Evolutionary conservation across 139 green algal species (phyloP).

Genomic region (Axilococcus clingmanii): DNA sequence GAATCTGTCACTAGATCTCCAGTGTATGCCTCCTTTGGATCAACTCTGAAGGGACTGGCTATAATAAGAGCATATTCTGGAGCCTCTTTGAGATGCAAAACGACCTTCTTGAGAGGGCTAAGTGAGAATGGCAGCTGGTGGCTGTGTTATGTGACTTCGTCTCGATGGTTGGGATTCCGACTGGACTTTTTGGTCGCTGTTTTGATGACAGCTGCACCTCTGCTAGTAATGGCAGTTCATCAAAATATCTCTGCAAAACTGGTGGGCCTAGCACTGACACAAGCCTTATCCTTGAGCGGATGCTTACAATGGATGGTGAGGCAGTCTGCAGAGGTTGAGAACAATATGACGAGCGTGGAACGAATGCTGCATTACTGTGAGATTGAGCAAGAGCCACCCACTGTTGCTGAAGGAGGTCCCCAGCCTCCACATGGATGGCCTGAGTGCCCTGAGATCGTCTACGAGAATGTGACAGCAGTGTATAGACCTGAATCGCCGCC

Average conservation of each 20-base stretch:
- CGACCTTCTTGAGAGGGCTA: constrained; percentile 37
- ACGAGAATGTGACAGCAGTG: constrained; percentile 38
- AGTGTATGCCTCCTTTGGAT: constrained; percentile 77
- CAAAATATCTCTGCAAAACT: constrained; percentile 27
- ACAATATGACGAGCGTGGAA: constrained; percentile 77
- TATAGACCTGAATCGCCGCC: constrained; percentile 64
- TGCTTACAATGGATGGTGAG: constrained; percentile 39
- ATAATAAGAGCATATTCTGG: constrained; percentile 86
- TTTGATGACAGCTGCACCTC: constrained; percentile 41
- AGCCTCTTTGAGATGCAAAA: constrained; percentile 33
- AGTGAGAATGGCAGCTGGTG: constrained; percentile 57
- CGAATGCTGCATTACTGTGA: constrained; percentile 65
- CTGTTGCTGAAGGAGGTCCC: constrained; percentile 17
- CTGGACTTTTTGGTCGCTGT: constrained; percentile 58
- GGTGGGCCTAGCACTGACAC: constrained; percentile 57
- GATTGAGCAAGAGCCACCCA: constrained; percentile 47
- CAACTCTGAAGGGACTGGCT: constrained; percentile 73
- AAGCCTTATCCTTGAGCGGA: constrained; percentile 61
- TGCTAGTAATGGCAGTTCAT: constrained; percentile 56
- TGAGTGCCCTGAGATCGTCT: constrained; percentile 31
- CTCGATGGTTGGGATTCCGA: constrained; percentile 63
- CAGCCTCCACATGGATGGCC: constrained; percentile 54
- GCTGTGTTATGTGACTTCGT: constrained; percentile 37
- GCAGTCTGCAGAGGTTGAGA: constrained; percentile 58
- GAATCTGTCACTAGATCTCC: constrained; percentile 73